Conservation (phyloP, 371 early-diverging fungal genomes). For the Rhizopus arrhizus region DNA sequence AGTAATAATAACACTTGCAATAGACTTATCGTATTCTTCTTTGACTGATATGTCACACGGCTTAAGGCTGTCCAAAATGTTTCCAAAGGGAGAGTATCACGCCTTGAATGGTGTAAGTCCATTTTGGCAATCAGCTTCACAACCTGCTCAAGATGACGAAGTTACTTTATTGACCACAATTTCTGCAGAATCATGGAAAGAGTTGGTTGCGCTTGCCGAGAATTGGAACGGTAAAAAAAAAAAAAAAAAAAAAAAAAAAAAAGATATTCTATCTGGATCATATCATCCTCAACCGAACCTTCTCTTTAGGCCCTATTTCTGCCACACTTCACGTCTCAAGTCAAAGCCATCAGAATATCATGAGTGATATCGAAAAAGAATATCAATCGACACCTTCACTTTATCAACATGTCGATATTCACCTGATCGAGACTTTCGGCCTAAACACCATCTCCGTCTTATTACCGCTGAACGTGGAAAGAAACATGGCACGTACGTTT, state of each 20-base stretch:
- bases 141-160: constrained; percentile 22
- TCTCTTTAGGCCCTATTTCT: constrained; percentile 44
- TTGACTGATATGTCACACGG: constrained; percentile 45
- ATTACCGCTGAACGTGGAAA: constrained; percentile 43
- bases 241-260: no score
- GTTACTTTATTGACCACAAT: constrained; percentile 44
- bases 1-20: no score
- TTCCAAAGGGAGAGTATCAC: constrained; percentile 36
- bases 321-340: constrained; percentile 38
- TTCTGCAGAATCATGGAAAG: constrained; percentile 41
- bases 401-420: constrained; percentile 36
- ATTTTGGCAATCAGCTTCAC: constrained; percentile 38
- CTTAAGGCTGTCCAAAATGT: constrained; percentile 47
- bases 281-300: not conserved
- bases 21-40: constrained; percentile 41
- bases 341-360: constrained; percentile 6
- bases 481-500: constrained; percentile 51
- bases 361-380: constrained; percentile 19
- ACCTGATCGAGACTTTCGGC: constrained; percentile 29
- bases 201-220: constrained; percentile 38
- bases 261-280: no score
- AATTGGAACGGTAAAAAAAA: constrained; percentile 41
- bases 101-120: constrained; percentile 22
- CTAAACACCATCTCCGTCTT: constrained; percentile 28
- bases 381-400: constrained; percentile 30